A percentile compares a stretch with the other conserved stretches of the same genome.
These are phyloP conservation scores for Lactarius evosmus DNA, from an alignment of 768 basidiomycete species.

Conservation along the genomic window DNA sequence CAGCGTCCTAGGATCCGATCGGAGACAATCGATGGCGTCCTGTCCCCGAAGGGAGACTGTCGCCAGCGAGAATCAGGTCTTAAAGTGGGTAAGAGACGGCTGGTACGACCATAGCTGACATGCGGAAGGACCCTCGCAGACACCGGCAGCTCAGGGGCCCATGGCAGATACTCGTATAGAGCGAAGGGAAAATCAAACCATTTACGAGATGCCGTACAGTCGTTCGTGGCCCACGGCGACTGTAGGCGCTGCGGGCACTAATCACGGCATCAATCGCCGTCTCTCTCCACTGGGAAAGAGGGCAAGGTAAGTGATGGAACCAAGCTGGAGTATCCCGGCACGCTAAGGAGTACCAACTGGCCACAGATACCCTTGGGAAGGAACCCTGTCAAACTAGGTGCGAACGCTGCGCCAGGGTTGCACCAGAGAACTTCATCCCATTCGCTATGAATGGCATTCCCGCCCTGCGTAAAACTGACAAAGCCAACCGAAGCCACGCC, in stretches of 20 bases:
- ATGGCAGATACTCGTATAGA: not conserved
- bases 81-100: not conserved
- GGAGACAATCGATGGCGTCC: not conserved
- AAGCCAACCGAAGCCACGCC: not conserved
- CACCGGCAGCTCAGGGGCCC: not conserved
- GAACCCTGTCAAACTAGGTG: not conserved
- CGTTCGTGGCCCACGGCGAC: no score
- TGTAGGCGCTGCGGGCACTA: not conserved
- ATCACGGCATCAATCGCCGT: not conserved
- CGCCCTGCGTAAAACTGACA: not conserved
- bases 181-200: not conserved
- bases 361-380: not conserved
- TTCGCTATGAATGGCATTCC: not conserved
- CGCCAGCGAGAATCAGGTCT: not conserved
- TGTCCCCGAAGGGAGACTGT: not conserved
- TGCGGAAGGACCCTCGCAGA: not conserved
- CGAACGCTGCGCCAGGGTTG: not conserved
- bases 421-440: not conserved
- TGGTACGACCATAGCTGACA: not conserved
- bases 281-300: not conserved
- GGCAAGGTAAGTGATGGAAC: not conserved
- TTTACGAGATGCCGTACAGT: not conserved
- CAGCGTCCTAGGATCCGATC: not conserved
- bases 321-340: not conserved
- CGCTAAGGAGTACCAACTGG: not conserved